phyloP scores from a whole-genome alignment of 1,284 basidiomycete species.

The Moesziomyces antarcticus region DNA sequence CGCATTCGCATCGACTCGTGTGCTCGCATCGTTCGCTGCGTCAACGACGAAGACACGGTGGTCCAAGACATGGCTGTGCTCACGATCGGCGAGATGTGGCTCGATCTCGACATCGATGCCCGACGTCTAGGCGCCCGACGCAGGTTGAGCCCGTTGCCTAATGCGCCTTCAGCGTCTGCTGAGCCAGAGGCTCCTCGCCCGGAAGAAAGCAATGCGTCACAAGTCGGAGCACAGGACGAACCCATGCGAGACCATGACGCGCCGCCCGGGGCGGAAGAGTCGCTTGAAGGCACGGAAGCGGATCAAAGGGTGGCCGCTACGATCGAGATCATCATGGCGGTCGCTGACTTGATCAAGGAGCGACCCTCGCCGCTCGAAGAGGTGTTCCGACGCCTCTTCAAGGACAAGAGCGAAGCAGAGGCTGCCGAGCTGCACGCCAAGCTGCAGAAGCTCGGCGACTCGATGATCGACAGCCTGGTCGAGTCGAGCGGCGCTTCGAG shows the following conservation, averaged over 20 bases:
- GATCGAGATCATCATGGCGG: conserved; percentile 82
- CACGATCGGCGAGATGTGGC: conserved; percentile 89
- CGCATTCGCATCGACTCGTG: conserved; percentile 81
- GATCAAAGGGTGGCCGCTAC: conserved; percentile 69
- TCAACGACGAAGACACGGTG: conserved; percentile 90
- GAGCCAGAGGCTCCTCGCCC: conserved; percentile 4
- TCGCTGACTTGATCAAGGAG: conserved; percentile 82
- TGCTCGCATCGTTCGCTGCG: conserved; percentile 81
- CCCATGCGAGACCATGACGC: not conserved
- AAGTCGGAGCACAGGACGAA: not conserved
- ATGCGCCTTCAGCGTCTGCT: conserved; percentile 4
- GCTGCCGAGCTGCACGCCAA: conserved; percentile 72
- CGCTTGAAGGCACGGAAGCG: conserved; percentile 18
- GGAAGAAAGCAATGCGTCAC: not conserved
- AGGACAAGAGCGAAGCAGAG: conserved; percentile 48
- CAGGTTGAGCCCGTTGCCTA: conserved; percentile 15
- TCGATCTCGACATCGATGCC: conserved; percentile 68
- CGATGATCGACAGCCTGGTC: conserved; percentile 84
- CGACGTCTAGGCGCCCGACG: conserved; percentile 27
- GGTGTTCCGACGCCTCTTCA: conserved; percentile 74
- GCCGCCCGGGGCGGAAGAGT: conserved; percentile 3
- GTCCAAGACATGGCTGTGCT: conserved; percentile 88
- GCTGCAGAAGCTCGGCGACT: conserved; percentile 82
- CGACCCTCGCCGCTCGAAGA: conserved; percentile 85
- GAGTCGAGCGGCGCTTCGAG: conserved; percentile 79